Percentiles rank a stretch among this genome's conserved stretches.
Evolutionary conservation across 768 basidiomycete species (phyloP).

Genomic region (Mycena crocata): DNA sequence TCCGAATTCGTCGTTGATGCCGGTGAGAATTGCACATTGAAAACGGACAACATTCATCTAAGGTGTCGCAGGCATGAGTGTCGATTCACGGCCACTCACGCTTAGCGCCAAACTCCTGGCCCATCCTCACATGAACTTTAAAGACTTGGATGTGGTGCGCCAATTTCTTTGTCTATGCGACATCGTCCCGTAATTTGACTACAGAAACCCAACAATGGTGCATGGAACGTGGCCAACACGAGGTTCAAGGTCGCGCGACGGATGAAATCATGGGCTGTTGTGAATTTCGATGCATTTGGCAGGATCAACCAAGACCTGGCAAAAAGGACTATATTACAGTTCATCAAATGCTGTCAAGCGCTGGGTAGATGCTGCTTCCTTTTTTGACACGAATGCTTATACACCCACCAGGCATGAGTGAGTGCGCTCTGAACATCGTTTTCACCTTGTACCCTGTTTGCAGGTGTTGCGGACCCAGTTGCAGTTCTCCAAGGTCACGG

Average conservation of each 20-base stretch:
- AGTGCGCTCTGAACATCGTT: background rate
- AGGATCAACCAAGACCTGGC: background rate
- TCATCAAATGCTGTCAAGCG: conserved; percentile 16
- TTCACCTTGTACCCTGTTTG: background rate
- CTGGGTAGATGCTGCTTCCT: conserved; percentile 24
- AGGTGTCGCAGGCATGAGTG: conserved; percentile 51
- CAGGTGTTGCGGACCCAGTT: background rate
- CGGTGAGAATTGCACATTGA: too few species aligned
- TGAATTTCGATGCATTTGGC: conserved; percentile 21
- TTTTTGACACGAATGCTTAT: background rate
- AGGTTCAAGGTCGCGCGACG: conserved; percentile 28
- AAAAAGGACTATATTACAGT: background rate
- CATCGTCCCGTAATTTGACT: too few species aligned
- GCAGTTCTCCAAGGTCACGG: background rate
- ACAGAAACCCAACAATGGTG: conserved; percentile 40
- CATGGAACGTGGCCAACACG: conserved; percentile 43
- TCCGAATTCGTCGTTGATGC: conserved; percentile 54
- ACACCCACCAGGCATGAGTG: conserved; percentile 33
- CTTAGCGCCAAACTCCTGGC: conserved; percentile 35
- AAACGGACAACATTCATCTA: too few species aligned
- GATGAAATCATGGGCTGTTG: conserved; percentile 37
- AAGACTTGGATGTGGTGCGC: too few species aligned
- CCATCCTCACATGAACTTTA: conserved; percentile 33
- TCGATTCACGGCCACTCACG: conserved; percentile 41
- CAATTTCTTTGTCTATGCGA: too few species aligned